Evolutionary conservation across 1,284 basidiomycete genomes (phyloP).

Genomic region (Cutaneotrichosporon sp.): DNA sequence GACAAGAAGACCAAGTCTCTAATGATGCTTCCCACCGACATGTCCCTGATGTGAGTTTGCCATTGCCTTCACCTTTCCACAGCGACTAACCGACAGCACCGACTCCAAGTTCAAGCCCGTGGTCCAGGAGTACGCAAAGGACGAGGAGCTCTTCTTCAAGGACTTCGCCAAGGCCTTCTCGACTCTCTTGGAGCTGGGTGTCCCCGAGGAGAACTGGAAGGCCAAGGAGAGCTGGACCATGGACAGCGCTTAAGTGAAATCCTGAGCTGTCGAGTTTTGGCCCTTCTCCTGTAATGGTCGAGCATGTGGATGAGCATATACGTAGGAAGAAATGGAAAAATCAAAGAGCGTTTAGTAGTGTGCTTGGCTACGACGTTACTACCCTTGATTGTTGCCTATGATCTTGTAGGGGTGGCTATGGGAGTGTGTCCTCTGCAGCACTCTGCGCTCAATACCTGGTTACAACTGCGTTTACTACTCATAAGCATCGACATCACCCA

Average conservation of each 20-base stretch:
- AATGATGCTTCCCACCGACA: slow-evolving; percentile 85
- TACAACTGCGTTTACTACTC: too few relatives aligned
- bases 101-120: slow-evolving; percentile 82
- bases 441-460: too few relatives aligned
- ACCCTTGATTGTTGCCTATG: too few relatives aligned
- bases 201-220: slow-evolving; percentile 70
- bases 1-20: slow-evolving; percentile 82
- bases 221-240: slow-evolving; percentile 5
- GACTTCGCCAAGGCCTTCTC: slow-evolving; percentile 71
- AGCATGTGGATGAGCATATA: background rate
- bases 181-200: slow-evolving; percentile 81
- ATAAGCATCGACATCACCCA: too few relatives aligned
- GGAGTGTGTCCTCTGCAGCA: too few relatives aligned
- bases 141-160: slow-evolving; percentile 79
- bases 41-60: slow-evolving; percentile 15
- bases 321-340: slow-evolving; percentile 1
- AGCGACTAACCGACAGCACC: slow-evolving; percentile 53
- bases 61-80: background rate
- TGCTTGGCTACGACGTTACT: too few relatives aligned
- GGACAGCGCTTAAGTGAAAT: background rate
- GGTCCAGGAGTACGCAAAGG: slow-evolving; percentile 75
- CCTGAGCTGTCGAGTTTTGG: background rate
- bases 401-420: too few relatives aligned
- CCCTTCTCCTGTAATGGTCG: background rate
- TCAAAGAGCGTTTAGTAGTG: background rate